A percentile compares a stretch with the other conserved stretches of the same genome.
Conservation (phyloP, 2,329 filamentous ascomycete species). For the Alternaria dauci region DNA sequence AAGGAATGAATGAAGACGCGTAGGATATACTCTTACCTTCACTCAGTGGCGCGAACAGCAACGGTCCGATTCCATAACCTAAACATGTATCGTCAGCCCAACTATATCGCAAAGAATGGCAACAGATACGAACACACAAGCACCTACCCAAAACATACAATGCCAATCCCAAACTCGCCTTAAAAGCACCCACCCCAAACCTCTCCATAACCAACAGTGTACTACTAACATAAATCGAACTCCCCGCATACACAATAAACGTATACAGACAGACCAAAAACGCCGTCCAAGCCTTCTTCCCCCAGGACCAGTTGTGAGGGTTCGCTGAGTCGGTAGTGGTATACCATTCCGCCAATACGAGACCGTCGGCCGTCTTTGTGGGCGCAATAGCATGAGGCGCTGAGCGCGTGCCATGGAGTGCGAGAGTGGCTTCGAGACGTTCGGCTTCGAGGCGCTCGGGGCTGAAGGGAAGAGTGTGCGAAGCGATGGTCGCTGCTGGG, state of each 20-base stretch:
- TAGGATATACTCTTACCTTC: conserved; percentile 51
- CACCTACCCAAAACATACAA: conserved; percentile 63
- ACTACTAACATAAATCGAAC: conserved; percentile 60
- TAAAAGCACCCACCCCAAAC: conserved; percentile 62
- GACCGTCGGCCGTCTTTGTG: conserved; percentile 48
- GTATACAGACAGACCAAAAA: conserved; percentile 65
- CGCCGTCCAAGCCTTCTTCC: conserved; percentile 49
- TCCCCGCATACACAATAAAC: conserved; percentile 65
- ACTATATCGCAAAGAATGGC: fast-evolving
- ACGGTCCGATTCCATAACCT: conserved; percentile 68
- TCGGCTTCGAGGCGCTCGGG: background rate
- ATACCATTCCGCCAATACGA: conserved; percentile 56
- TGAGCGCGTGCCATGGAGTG: conserved; percentile 33
- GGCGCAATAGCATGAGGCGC: conserved; percentile 47
- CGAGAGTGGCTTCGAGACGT: background rate
- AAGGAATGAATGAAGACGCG: fast-evolving
- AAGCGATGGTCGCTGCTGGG: background rate
- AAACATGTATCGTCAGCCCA: background rate
- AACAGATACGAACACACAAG: background rate
- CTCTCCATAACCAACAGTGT: conserved; percentile 58
- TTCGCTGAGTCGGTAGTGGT: conserved; percentile 51
- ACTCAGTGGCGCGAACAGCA: conserved; percentile 71
- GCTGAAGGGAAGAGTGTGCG: background rate
- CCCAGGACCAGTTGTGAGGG: conserved; percentile 52
- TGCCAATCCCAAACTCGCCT: conserved; percentile 66